Conservation (phyloP, 1,284 basidiomycete genomes). For the Naganishia sp. region DNA sequence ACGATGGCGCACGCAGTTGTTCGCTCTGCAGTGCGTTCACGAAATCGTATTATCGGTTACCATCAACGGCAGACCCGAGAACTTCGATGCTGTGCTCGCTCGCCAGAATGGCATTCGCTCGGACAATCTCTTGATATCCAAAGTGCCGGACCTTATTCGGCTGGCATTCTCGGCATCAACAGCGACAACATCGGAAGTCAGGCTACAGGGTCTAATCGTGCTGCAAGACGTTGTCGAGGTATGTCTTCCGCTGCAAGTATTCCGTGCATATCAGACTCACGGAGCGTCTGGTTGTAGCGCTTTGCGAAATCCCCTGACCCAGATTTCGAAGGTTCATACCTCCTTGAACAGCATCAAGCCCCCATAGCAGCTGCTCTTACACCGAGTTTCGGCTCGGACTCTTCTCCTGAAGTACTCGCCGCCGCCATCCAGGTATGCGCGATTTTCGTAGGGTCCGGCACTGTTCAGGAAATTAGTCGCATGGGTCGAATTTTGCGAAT, state of each 20-base stretch:
- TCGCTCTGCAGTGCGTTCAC: conserved; percentile 90
- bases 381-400: conserved; percentile 91
- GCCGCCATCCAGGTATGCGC: conserved; percentile 92
- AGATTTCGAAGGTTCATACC: conserved; percentile 82
- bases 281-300: conserved; percentile 60
- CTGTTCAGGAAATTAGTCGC: conserved; percentile 80
- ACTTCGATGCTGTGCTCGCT: conserved; percentile 73
- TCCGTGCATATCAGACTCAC: not conserved
- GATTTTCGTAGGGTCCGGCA: conserved; percentile 92
- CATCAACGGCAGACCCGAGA: conserved; percentile 72
- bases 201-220: conserved; percentile 87
- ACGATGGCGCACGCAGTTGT: conserved; percentile 95
- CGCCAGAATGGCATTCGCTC: conserved; percentile 44
- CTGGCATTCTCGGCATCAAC: conserved; percentile 98
- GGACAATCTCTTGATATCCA: conserved; percentile 48
- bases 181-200: conserved; percentile 91
- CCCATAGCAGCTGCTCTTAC: conserved; percentile 98
- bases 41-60: conserved; percentile 78
- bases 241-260: conserved; percentile 33
- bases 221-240: conserved; percentile 91
- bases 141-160: conserved; percentile 75
- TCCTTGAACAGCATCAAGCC: conserved; percentile 98
- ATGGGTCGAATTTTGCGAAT: conserved; percentile 96
- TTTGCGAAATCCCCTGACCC: conserved; percentile 87
- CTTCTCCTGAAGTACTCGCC: conserved; percentile 91